Evolutionary conservation across 2,329 filamentous ascomycete genomes (phyloP), one percentile per base, ranked within the genome.

Genomic region (Metarhizium brunneum): DNA sequence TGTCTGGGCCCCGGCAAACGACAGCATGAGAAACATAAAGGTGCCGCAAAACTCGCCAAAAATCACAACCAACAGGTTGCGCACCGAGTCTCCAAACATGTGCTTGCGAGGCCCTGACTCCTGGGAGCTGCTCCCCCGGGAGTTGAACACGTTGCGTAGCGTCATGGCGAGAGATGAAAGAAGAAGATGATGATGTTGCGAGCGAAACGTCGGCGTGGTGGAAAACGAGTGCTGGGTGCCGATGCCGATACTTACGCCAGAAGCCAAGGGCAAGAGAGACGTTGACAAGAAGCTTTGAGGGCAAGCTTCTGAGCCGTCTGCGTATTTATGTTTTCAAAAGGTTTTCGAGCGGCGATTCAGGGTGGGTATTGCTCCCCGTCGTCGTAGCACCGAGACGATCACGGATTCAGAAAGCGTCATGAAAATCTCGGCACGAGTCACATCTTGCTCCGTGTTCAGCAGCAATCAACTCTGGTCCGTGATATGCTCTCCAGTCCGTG

Each of bases 31-130:
- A 64, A 80, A 81, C 65, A 80, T 70, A 58, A 80, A 79, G 1
- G 78, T 80, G 54, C 78, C 78, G 59, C 75, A 73, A 50, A 81
- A 78, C 66, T 80, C 78, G 56, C 74, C 76, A 25, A 77, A 58
- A 38, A 73, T 64, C n/a, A 76, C 71, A 47, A 76, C 68, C 13
- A 73, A 54, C 29, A 71, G 64, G 54, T 75, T 74, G 25, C 68
- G 63, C 10, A 56, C 10, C 29, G 54, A 18, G 35, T 56, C 54
- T 14, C 13, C n/a, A 10, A 55, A 38, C 54, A 52, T 47, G 48
- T 55, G 54, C 6, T 57, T 35, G 32, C 45, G 43, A 14, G 18
- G 8, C 11, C 30, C 20, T 2, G 32, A 14, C 20, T 40, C 11
- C 16, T 6, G 18, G 20, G 35, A 36, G n/a, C 30, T 25, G 30